These are phyloP conservation scores for Intubia oerlemansii DNA, from an alignment of 2,329 filamentous ascomycete genomes.

Conservation along the genomic window DNA sequence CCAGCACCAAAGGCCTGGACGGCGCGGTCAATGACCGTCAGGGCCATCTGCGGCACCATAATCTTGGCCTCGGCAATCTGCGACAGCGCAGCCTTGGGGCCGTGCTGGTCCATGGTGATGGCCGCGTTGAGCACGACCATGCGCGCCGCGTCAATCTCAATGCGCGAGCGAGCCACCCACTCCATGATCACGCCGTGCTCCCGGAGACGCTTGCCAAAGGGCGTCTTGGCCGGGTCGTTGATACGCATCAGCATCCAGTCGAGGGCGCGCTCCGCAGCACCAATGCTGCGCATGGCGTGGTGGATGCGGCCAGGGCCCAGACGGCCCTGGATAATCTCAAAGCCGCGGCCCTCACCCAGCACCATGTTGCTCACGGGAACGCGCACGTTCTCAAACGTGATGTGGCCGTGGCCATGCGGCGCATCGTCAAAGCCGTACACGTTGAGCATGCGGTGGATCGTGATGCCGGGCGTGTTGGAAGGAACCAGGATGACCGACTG, in stretches of 20 bases:
- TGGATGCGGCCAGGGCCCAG: slow-evolving; percentile 92
- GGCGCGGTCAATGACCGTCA: slow-evolving; percentile 82
- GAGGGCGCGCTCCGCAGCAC: slow-evolving; percentile 72
- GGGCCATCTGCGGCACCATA: slow-evolving; percentile 59
- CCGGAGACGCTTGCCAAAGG: slow-evolving; percentile 71
- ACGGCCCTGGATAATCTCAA: slow-evolving; percentile 95
- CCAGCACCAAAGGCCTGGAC: slow-evolving; percentile 83
- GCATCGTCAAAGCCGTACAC: slow-evolving; percentile 96
- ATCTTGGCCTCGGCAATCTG: slow-evolving; percentile 95
- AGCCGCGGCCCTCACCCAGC: slow-evolving; percentile 80
- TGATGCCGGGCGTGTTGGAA: slow-evolving; percentile 60
- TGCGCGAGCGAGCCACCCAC: slow-evolving; percentile 77
- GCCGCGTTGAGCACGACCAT: slow-evolving; percentile 86
- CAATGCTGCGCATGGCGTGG: slow-evolving; percentile 91
- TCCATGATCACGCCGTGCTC: slow-evolving; percentile 90
- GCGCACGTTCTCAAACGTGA: slow-evolving; percentile 74
- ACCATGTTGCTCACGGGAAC: slow-evolving; percentile 71
- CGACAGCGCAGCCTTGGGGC: slow-evolving; percentile 74
- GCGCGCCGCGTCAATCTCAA: slow-evolving; percentile 85
- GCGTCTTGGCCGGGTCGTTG: slow-evolving; percentile 78
- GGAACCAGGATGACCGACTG: slow-evolving; percentile 89
- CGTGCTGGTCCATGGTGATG: slow-evolving; percentile 75
- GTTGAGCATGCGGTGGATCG: slow-evolving; percentile 78
- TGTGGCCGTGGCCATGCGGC: slow-evolving; percentile 92
- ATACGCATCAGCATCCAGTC: slow-evolving; percentile 90